Percentiles rank a stretch among this genome's conserved stretches.
Conservation (phyloP, 352 stramenopile species). For the Thalassiosira sp. region DNA sequence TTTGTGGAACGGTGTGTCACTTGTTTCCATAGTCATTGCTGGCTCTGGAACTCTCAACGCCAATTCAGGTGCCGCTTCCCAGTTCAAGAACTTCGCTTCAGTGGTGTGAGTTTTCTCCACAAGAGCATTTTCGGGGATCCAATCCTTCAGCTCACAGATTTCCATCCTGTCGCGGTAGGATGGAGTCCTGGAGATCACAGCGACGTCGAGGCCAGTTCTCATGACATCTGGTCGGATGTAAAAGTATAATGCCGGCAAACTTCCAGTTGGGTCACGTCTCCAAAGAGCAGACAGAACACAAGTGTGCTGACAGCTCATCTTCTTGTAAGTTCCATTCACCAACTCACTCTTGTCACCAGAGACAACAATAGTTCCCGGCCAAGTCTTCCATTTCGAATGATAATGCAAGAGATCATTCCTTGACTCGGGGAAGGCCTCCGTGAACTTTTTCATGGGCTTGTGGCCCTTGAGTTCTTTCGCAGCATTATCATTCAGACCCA, state of each 20-base stretch:
- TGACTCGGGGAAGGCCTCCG: constrained; percentile 49
- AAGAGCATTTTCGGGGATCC: constrained; percentile 54
- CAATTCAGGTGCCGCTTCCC: constrained; percentile 38
- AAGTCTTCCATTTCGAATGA: constrained; percentile 71
- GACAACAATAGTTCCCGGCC: constrained; percentile 58
- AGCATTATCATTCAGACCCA: constrained; percentile 54
- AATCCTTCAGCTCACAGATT: constrained; percentile 46
- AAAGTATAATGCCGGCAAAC: constrained; percentile 60
- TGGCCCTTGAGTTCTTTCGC: constrained; percentile 31
- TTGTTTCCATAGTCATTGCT: constrained; percentile 26
- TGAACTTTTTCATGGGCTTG: constrained; percentile 23
- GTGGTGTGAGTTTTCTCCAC: constrained; percentile 41
- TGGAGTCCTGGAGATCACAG: constrained; percentile 61
- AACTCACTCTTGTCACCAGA: constrained; percentile 32
- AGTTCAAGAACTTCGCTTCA: constrained; percentile 50
- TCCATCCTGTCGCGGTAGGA: constrained; percentile 50
- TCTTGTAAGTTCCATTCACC: constrained; percentile 57
- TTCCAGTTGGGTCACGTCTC: constrained; percentile 29
- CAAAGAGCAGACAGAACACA: constrained; percentile 62
- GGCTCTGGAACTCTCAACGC: constrained; percentile 42
- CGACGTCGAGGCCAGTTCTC: constrained; percentile 57
- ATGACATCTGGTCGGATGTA: constrained; percentile 64
- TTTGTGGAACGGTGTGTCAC: constrained; percentile 39
- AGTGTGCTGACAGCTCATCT: constrained; percentile 51
- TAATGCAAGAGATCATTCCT: constrained; percentile 55